Percentiles rank a stretch among this genome's conserved stretches.
These are phyloP conservation scores for Tolypocladium cylindrosporum DNA, from an alignment of 2,329 filamentous ascomycete genomes.

Conservation along the genomic window DNA sequence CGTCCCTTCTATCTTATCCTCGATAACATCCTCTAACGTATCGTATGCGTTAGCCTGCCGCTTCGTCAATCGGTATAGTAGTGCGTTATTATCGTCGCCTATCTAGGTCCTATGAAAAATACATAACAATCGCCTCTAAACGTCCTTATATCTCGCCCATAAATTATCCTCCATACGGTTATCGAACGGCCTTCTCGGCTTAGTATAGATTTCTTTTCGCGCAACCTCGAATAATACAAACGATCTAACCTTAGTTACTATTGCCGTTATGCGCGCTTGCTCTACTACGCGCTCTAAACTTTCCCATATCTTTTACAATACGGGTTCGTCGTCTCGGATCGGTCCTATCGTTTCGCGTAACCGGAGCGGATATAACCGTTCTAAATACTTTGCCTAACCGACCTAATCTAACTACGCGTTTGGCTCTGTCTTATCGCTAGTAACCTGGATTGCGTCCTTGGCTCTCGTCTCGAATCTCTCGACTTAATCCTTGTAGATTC, in stretches of 20 bases:
- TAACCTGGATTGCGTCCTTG: neutral
- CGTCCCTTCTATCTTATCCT: neutral
- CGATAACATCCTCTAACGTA: neutral
- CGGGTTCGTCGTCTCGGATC: no score
- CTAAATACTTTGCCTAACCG: constrained; percentile 1
- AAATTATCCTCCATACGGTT: no score
- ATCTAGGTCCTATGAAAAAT: neutral
- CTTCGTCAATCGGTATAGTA: neutral
- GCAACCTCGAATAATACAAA: no score
- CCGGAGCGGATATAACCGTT: neutral
- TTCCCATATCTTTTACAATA: no score
- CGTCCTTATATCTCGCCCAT: constrained; percentile 1
- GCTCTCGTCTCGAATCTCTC: neutral
- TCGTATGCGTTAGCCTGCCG: neutral
- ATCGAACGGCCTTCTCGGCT: no score
- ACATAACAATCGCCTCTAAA: neutral
- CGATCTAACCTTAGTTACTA: no score
- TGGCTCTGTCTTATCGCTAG: neutral
- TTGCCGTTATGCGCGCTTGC: no score
- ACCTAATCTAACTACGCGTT: constrained; percentile 1
- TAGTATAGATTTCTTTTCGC: no score
- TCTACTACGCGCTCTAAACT: no score
- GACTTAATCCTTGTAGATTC: neutral
- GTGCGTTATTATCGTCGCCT: neutral
- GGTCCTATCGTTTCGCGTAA: no score